Evolutionary conservation across 192 early-diverging fungal species (phyloP).

Genomic region (Umbelopsis isabellina): DNA sequence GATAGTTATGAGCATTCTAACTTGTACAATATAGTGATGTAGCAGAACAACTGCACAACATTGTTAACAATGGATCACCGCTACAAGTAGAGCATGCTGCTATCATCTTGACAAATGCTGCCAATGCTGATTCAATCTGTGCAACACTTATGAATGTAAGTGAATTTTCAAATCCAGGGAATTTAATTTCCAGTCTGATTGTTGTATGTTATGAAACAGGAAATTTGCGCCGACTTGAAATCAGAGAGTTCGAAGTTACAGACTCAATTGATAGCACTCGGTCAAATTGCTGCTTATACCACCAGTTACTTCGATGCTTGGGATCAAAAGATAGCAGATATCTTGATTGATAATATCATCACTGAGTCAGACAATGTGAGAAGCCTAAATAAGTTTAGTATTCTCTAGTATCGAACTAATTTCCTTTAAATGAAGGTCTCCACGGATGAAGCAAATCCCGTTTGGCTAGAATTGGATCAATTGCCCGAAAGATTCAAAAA

Average conservation of each 20-base stretch:
- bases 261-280: not conserved
- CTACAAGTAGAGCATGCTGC: constrained; percentile 74
- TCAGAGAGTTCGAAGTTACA: not conserved
- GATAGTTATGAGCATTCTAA: not conserved
- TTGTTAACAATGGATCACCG: constrained; percentile 58
- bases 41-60: constrained; percentile 46
- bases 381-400: too few species aligned
- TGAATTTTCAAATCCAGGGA: constrained; percentile 1
- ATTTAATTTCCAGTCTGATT: not conserved
- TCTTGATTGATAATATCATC: constrained; percentile 2
- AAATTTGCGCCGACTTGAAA: not conserved
- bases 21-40: constrained; percentile 28
- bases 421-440: not conserved
- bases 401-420: not conserved
- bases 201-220: not conserved
- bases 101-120: constrained; percentile 67
- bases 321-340: constrained; percentile 22
- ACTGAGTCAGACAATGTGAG: not conserved
- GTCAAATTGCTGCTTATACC: constrained; percentile 9
- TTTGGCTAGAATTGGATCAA: constrained; percentile 28
- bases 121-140: constrained; percentile 49
- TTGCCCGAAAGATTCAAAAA: constrained; percentile 13
- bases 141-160: constrained; percentile 53
- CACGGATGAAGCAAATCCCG: constrained; percentile 7
- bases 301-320: not conserved